Evolutionary conservation across 2,329 filamentous ascomycete species (phyloP), one percentile per base, ranked within the genome.

Genomic region (Epichloe hybrida): DNA sequence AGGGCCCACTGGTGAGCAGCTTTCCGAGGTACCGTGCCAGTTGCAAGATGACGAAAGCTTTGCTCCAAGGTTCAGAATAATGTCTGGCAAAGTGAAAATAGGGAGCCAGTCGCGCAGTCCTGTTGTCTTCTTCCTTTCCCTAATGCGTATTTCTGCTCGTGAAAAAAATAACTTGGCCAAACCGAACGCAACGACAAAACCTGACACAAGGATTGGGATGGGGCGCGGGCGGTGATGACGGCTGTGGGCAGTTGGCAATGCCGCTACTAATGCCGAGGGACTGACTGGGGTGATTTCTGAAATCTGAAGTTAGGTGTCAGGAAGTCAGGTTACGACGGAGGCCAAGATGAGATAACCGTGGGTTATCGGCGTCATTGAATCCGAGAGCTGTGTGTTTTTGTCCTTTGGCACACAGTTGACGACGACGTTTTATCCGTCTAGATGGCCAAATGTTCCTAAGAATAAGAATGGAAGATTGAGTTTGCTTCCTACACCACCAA

Each of bases 331-430:
- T 65, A 76, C 66, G 64, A 77, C 70, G 55, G 73, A 72, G 64
- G 66, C 69, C 58, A 76, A 68, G 64, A 75, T 69, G 61, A 79
- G 74, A 77, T 77, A 76, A 75, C 74, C 69, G 65, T 70, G 68
- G 67, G 70, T 75, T 75, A 75, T 76, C 70, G 68, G 69, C 69
- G 74, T 77, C 75, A 79, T 78, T 73, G 69, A 57, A 51, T 40
- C 47, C 48, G 48, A 40, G 38, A 40, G 39, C 48, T 46, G 20
- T 23, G 48, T 41, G 42, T 21, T 20, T 41, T 45, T 31, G 11
- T 23, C 8, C 31, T 39, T 44, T 38, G 37, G 42, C 11, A 17
- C 13, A 21, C 21, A 20, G 23, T 17, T n/a, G 13, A 46, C 39
- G n/a, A 23, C n/a, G 39, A 49, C 35, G 15, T 27, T 17, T 7